Conservation (phyloP, 2,329 filamentous ascomycete species). For the Mycosphaerella arachidis region DNA sequence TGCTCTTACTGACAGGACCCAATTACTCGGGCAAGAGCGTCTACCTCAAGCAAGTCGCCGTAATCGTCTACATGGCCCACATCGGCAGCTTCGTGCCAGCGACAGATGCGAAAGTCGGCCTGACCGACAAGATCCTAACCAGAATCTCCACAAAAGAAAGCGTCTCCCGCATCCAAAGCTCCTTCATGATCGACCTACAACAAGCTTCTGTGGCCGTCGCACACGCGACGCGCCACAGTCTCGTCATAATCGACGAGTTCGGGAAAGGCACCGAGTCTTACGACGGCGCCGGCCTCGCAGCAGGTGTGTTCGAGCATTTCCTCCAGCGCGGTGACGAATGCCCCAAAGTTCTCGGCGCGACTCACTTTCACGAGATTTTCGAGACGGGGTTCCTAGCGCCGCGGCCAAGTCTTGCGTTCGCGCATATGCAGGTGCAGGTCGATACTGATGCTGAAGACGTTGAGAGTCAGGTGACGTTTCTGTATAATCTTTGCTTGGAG, state of each 20-base stretch:
- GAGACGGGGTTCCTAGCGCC: conserved; percentile 55
- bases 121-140: conserved; percentile 90
- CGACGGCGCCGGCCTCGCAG: conserved; percentile 62
- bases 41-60: conserved; percentile 86
- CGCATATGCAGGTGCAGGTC: conserved; percentile 67
- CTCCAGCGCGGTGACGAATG: conserved; percentile 45
- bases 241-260: conserved; percentile 93
- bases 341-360: conserved; percentile 59
- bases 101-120: conserved; percentile 66
- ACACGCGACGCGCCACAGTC: conserved; percentile 68
- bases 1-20: conserved; percentile 81
- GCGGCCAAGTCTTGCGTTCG: conserved; percentile 53
- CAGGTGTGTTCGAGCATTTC: conserved; percentile 56
- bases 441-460: conserved; percentile 48
- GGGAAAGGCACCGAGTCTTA: conserved; percentile 63
- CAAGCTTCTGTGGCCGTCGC: conserved; percentile 75
- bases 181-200: conserved; percentile 78
- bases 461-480: conserved; percentile 51
- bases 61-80: conserved; percentile 90
- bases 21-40: conserved; percentile 97
- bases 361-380: conserved; percentile 70
- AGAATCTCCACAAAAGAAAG: conserved; percentile 72
- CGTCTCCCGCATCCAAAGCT: conserved; percentile 60
- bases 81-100: conserved; percentile 90
- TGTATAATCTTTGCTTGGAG: conserved; percentile 47